Conservation (phyloP, 345 rosid genomes). For the Sonneratia alba region DNA sequence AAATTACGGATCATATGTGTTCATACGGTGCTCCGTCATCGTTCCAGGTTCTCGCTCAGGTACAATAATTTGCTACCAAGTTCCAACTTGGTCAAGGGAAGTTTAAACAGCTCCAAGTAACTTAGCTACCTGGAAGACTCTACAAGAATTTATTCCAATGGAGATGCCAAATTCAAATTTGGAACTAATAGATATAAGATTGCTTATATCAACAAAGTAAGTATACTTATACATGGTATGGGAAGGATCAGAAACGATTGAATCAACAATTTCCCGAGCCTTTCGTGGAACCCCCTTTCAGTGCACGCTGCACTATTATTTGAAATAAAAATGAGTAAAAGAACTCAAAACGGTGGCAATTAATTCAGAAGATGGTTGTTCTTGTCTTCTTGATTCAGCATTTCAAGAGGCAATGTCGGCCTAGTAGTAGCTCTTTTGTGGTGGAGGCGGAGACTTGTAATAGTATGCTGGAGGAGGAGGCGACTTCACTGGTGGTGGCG, state of each 20-base stretch:
- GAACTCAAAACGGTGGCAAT: neutral
- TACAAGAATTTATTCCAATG: neutral
- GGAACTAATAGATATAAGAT: too few relatives aligned
- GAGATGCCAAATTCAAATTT: neutral
- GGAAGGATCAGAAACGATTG: neutral
- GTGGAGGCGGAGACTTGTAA: neutral
- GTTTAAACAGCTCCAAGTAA: neutral
- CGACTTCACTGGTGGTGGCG: neutral
- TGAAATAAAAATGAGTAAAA: neutral
- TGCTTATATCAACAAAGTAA: neutral
- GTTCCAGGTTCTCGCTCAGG: neutral
- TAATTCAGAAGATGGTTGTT: neutral
- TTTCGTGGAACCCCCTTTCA: neutral
- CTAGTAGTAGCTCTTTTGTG: neutral
- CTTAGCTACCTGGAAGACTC: neutral
- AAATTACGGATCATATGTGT: too few relatives aligned
- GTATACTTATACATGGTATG: neutral
- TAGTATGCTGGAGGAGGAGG: neutral
- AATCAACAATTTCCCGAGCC: neutral
- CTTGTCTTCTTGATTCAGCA: neutral
- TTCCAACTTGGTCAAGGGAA: neutral
- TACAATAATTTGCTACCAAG: neutral
- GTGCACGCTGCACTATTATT: neutral
- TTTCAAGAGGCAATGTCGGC: neutral
- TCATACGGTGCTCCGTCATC: too few relatives aligned